Evolutionary conservation across 495 filamentous ascomycete species (phyloP).

Genomic region (Articulospora tetracladia): DNA sequence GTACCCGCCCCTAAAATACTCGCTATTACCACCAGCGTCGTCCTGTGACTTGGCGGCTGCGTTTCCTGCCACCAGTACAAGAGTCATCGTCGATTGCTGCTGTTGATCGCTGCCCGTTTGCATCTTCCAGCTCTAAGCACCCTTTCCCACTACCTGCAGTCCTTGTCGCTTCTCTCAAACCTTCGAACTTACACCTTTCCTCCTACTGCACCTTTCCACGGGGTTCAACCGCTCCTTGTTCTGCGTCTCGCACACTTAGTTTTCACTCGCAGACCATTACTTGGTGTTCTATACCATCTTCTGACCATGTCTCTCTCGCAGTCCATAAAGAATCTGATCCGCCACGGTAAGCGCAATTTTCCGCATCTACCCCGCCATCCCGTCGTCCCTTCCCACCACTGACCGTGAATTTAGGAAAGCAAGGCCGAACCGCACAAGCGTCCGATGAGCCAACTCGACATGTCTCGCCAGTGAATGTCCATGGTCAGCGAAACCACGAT

Average conservation of each 20-base stretch:
- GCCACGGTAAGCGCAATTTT: conserved; percentile 60
- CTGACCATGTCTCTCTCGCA: conserved; percentile 42
- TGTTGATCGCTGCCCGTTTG: no score
- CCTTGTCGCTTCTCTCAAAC: background rate
- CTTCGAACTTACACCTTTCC: background rate
- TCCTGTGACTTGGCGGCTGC: no score
- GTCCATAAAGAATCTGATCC: conserved; percentile 95
- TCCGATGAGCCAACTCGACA: conserved; percentile 60
- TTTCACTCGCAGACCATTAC: background rate
- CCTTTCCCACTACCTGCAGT: no score
- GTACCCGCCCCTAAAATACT: background rate
- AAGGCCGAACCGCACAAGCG: conserved; percentile 61
- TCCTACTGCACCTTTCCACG: conserved; percentile 11
- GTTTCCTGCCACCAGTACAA: no score
- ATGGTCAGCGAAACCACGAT: conserved; percentile 43
- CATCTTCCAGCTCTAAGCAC: no score
- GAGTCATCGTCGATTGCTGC: no score
- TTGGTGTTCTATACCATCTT: background rate
- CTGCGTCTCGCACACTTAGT: background rate
- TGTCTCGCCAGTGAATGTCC: conserved; percentile 62
- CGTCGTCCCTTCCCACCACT: conserved; percentile 1
- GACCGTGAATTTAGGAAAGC: conserved; percentile 54
- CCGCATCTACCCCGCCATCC: conserved; percentile 9
- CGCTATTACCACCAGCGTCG: no score
- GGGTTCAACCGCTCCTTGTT: conserved; percentile 5